Evolutionary conservation across 495 filamentous ascomycete species (phyloP).

Genomic region (Hypoxylon fuscum): DNA sequence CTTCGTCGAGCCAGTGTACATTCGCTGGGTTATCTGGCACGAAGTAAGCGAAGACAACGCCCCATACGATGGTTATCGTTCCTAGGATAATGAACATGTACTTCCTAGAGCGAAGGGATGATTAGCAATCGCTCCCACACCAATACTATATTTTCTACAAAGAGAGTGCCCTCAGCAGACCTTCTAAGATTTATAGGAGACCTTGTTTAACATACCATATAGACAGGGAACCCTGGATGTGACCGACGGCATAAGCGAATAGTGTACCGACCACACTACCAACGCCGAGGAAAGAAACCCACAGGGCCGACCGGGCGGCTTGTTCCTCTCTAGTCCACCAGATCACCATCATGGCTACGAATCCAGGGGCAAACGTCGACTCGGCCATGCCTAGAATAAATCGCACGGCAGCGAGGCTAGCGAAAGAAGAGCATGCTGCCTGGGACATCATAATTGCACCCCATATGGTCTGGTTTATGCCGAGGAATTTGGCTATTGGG

Average conservation of each 20-base stretch:
- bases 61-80: slow-evolving; percentile 58
- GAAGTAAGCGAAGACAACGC: slow-evolving; percentile 60
- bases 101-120: slow-evolving; percentile 30
- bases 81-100: slow-evolving; percentile 56
- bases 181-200: background rate
- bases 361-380: slow-evolving; percentile 34
- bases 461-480: slow-evolving; percentile 31
- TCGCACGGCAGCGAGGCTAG: slow-evolving; percentile 29
- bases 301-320: slow-evolving; percentile 50
- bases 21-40: slow-evolving; percentile 63
- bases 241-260: slow-evolving; percentile 35
- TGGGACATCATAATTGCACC: slow-evolving; percentile 30
- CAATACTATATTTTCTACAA: background rate
- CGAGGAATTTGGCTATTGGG: slow-evolving; percentile 58
- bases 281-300: slow-evolving; percentile 54
- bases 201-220: slow-evolving; percentile 40
- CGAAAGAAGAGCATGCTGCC: slow-evolving; percentile 39
- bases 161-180: too few relatives aligned
- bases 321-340: slow-evolving; percentile 41
- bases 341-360: slow-evolving; percentile 36
- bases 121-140: background rate
- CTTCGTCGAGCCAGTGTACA: slow-evolving; percentile 42
- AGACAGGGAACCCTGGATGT: slow-evolving; percentile 37
- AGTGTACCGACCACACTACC: slow-evolving; percentile 41
- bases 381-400: slow-evolving; percentile 38